Conservation (phyloP, 2,329 filamentous ascomycete genomes). For the Karstenula rhodostoma region DNA sequence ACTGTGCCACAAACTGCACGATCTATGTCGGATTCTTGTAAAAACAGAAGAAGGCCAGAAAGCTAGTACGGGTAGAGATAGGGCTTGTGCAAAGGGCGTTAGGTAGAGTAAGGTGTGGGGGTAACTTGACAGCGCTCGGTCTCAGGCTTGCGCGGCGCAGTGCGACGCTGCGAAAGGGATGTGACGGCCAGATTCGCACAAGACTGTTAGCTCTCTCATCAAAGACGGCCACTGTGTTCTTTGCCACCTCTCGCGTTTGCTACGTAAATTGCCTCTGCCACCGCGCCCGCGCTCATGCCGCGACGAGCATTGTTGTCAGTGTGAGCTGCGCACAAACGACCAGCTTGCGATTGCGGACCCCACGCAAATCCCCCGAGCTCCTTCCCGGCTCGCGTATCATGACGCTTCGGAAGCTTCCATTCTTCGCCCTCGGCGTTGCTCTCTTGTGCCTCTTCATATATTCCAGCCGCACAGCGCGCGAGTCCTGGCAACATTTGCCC, state of each 20-base stretch:
- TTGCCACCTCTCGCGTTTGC: not conserved
- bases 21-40: not conserved
- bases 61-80: not conserved
- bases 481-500: slow-evolving; percentile 50
- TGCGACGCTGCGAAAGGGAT: slow-evolving; percentile 9
- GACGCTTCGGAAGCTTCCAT: slow-evolving; percentile 40
- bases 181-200: not conserved
- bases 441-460: slow-evolving; percentile 52
- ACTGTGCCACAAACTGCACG: not conserved
- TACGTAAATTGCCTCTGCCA: not conserved
- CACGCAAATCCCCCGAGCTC: slow-evolving; percentile 3
- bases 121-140: not conserved
- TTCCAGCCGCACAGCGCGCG: slow-evolving; percentile 40
- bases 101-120: not conserved
- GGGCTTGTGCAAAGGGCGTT: not conserved
- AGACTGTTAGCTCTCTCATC: no score
- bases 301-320: not conserved
- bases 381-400: slow-evolving; percentile 22
- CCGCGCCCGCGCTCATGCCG: not conserved
- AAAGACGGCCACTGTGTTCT: slow-evolving; percentile 1
- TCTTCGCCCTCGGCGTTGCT: slow-evolving; percentile 39
- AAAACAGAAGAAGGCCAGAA: not conserved
- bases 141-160: slow-evolving; percentile 3
- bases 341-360: not conserved
- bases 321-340: not conserved